Percentiles rank a stretch among this genome's conserved stretches.
Evolutionary conservation across 2,329 filamentous ascomycete genomes (phyloP).

Genomic region (Colletotrichum tamarilloi): DNA sequence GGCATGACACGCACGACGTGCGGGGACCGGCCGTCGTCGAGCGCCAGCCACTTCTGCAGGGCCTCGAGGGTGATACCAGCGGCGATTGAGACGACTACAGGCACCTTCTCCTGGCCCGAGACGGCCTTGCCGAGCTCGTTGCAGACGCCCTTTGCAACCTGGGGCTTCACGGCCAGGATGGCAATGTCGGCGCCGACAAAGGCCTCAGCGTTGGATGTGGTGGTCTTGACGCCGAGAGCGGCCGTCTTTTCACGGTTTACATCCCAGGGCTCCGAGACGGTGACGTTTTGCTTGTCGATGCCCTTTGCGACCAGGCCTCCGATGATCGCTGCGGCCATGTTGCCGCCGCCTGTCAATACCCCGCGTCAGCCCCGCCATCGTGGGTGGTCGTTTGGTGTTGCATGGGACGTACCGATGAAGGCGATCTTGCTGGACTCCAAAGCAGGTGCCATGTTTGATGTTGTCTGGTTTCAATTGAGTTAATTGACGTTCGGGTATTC

Average conservation of each 20-base stretch:
- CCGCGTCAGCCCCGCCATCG: conserved; percentile 1
- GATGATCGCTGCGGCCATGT: conserved; percentile 65
- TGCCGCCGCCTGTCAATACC: conserved; percentile 54
- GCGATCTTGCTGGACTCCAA: conserved; percentile 15
- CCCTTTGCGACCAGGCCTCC: conserved; percentile 57
- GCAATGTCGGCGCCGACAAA: conserved; percentile 56
- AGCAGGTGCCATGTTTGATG: not conserved
- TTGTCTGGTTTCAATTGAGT: not conserved
- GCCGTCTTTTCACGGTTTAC: conserved; percentile 63
- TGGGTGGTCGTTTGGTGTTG: not conserved
- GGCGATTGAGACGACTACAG: conserved; percentile 60
- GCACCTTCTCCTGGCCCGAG: conserved; percentile 46
- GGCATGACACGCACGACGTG: conserved; percentile 64
- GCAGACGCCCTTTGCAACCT: conserved; percentile 59
- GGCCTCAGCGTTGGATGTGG: conserved; percentile 58
- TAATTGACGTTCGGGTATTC: not conserved
- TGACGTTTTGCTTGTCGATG: conserved; percentile 56
- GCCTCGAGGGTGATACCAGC: conserved; percentile 57
- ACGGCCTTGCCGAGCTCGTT: conserved; percentile 56
- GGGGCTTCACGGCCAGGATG: conserved; percentile 63
- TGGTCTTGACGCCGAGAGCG: conserved; percentile 57
- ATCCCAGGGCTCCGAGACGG: conserved; percentile 63
- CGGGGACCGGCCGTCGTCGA: conserved; percentile 49
- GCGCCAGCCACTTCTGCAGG: conserved; percentile 54
- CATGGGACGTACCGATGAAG: not conserved